Conservation (phyloP, 1,139 yeast species). For the Kodamaea anthophila region DNA sequence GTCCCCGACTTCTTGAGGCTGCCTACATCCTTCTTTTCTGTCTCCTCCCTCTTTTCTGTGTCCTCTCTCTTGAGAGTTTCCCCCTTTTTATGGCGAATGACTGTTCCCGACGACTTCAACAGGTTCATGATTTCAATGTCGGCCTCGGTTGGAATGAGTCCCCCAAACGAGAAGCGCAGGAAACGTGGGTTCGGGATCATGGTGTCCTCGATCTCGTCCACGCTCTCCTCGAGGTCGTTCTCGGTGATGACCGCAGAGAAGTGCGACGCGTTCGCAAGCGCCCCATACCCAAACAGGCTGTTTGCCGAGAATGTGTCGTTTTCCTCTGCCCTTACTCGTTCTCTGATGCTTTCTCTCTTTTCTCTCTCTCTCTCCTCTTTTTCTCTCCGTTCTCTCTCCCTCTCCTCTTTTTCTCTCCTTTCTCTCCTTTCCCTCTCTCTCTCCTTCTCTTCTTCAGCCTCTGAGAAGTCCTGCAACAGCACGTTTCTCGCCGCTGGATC, state of each 20-base stretch:
- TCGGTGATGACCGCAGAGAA: conserved; percentile 7
- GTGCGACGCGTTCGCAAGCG: conserved; percentile 20
- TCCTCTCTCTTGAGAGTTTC: too few relatives aligned
- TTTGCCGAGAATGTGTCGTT: conserved; percentile 1
- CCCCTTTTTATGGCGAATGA: conserved; percentile 17
- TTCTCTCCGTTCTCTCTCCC: neutral
- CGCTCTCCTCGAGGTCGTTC: conserved; percentile 3
- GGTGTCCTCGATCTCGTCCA: conserved; percentile 7
- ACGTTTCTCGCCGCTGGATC: conserved; percentile 3
- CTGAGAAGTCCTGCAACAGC: conserved; percentile 5
- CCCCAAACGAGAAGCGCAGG: conserved; percentile 40
- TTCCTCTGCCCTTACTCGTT: neutral
- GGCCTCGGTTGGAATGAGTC: conserved; percentile 15
- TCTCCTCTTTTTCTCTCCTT: conserved; percentile 1
- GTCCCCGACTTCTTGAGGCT: neutral
- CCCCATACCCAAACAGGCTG: conserved; percentile 14
- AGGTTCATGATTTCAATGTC: conserved; percentile 26
- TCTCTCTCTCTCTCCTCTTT: too few relatives aligned
- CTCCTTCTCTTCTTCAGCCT: conserved; percentile 2
- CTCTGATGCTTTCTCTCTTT: too few relatives aligned
- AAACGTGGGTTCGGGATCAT: conserved; percentile 43
- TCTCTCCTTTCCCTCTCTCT: too few relatives aligned
- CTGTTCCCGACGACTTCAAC: conserved; percentile 25
- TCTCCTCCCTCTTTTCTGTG: neutral
- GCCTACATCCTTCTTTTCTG: neutral